phyloP scores from a whole-genome alignment of 108 stramenopile species.

The Bacterosira constricta region DNA sequence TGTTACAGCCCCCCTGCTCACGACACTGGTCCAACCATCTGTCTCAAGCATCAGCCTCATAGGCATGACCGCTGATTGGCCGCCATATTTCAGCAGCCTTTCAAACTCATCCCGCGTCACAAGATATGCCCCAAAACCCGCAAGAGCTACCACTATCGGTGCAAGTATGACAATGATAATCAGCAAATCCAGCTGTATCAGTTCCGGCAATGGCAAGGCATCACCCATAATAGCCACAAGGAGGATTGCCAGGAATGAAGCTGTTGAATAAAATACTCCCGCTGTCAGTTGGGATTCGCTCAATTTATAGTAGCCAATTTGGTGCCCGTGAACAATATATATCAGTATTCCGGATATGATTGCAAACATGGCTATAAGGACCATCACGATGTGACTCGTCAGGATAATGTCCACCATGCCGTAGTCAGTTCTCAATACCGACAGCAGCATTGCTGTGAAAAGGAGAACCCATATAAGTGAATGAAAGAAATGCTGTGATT shows the following conservation, averaged over 20 bases:
- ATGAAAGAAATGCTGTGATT: conserved; percentile 74
- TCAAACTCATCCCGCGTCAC: conserved; percentile 86
- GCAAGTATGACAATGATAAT: conserved; percentile 74
- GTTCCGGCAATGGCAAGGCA: conserved; percentile 53
- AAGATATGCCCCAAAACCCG: conserved; percentile 83
- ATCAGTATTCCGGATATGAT: conserved; percentile 70
- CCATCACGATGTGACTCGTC: conserved; percentile 60
- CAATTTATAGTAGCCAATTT: conserved; percentile 82
- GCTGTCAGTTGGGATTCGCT: conserved; percentile 86
- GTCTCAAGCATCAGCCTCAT: conserved; percentile 65
- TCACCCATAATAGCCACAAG: conserved; percentile 76
- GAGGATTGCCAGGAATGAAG: conserved; percentile 71
- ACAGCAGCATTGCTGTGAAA: conserved; percentile 66
- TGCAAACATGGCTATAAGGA: conserved; percentile 62
- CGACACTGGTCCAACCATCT: conserved; percentile 82
- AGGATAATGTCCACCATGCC: conserved; percentile 40
- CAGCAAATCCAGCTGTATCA: conserved; percentile 45
- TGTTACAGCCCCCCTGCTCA: conserved; percentile 68
- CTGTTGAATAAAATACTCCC: conserved; percentile 76
- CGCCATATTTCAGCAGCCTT: conserved; percentile 76
- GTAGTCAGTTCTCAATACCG: conserved; percentile 72
- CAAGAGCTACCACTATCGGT: conserved; percentile 71
- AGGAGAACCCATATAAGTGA: conserved; percentile 71
- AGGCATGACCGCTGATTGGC: conserved; percentile 84
- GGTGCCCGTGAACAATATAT: conserved; percentile 85